A percentile compares a stretch with the other conserved stretches of the same genome.
phyloP scores from a whole-genome alignment of 495 filamentous ascomycete genomes.

The Hypoxylon lenormandii region DNA sequence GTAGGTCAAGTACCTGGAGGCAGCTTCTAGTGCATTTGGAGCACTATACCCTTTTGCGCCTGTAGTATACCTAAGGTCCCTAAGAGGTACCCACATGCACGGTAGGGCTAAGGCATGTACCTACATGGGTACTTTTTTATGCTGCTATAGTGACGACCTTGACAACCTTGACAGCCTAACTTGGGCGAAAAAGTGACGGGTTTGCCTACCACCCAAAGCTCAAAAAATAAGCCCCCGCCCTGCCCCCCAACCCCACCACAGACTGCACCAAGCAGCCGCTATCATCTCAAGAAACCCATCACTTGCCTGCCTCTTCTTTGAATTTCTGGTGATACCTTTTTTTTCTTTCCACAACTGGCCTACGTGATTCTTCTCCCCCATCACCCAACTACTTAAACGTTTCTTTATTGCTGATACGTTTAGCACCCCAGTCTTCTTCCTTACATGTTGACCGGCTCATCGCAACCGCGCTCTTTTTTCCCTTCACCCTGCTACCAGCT shows the following conservation, averaged over 20 bases:
- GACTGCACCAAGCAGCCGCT: slow-evolving; percentile 32
- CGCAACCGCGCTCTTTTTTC: slow-evolving; percentile 3
- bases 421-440: slow-evolving; percentile 10
- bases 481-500: slow-evolving; percentile 6
- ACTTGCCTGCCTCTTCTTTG: slow-evolving; percentile 36
- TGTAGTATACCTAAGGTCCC: neutral
- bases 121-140: slow-evolving; percentile 16
- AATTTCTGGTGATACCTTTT: slow-evolving; percentile 45
- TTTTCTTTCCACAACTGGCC: slow-evolving; percentile 26
- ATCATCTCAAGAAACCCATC: slow-evolving; percentile 42
- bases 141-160: too few relatives aligned
- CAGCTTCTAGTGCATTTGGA: too few relatives aligned
- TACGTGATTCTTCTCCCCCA: slow-evolving; percentile 12
- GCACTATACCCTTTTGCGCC: neutral
- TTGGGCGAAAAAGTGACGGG: too few relatives aligned
- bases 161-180: too few relatives aligned
- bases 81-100: too few relatives aligned
- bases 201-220: slow-evolving; percentile 20
- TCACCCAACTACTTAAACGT: neutral
- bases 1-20: neutral
- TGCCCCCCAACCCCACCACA: slow-evolving; percentile 35
- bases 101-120: neutral
- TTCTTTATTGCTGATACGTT: slow-evolving; percentile 9
- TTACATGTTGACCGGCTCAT: neutral
- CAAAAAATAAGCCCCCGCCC: slow-evolving; percentile 7